These are phyloP conservation scores for Solanum chiquidenum DNA, from an alignment of 257 asterid species.

Conservation along the genomic window DNA sequence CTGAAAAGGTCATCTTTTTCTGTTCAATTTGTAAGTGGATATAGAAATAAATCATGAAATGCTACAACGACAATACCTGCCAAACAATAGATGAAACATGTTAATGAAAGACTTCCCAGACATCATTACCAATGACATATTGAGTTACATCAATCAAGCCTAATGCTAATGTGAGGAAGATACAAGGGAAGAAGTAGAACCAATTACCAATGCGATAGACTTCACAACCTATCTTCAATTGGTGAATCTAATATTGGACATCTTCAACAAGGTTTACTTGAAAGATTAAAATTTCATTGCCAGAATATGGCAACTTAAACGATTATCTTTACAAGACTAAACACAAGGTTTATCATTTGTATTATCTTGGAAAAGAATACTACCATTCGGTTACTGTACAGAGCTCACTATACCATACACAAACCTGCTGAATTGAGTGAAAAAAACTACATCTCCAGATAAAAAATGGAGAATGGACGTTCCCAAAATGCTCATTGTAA, in stretches of 20 bases:
- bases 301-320: not conserved
- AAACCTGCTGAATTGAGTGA: conserved; percentile 8
- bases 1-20: not conserved
- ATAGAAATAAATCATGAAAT: not conserved
- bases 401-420: conserved; percentile 23
- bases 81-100: not conserved
- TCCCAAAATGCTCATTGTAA: not conserved
- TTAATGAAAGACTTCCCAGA: not conserved
- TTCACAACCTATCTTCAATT: not conserved
- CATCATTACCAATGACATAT: not conserved
- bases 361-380: conserved; percentile 22
- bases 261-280: not conserved
- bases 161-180: not conserved
- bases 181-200: not conserved
- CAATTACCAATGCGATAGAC: not conserved
- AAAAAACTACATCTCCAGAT: not conserved
- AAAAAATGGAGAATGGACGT: conserved; percentile 1
- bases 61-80: not conserved
- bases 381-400: conserved; percentile 30
- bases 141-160: not conserved
- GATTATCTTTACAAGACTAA: conserved; percentile 5
- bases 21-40: not conserved
- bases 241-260: not conserved
- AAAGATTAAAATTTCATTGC: not conserved
- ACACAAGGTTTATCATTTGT: not conserved